These are phyloP conservation scores for Cladobotryum mycophilum DNA, from an alignment of 2,329 filamentous ascomycete species.

Conservation along the genomic window DNA sequence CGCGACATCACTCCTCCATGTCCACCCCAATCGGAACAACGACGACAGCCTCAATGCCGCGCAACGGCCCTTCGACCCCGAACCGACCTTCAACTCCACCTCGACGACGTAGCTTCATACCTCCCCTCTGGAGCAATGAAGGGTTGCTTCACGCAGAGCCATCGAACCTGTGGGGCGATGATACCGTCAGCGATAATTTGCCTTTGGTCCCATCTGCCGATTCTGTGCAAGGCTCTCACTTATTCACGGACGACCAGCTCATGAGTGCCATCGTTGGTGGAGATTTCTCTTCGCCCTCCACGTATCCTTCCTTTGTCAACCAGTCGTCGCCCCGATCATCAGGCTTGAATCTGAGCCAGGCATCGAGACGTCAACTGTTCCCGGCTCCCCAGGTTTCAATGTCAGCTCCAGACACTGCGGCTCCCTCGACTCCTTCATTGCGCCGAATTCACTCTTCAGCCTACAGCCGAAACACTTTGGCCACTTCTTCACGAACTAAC, in stretches of 20 bases:
- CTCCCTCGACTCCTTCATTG: background rate
- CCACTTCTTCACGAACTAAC: constrained; percentile 16
- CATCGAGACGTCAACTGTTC: constrained; percentile 6
- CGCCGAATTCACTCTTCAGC: too few relatives aligned
- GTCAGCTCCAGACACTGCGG: background rate
- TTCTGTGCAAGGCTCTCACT: background rate
- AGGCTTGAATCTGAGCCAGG: background rate
- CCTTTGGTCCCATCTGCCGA: background rate
- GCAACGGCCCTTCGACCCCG: too few relatives aligned
- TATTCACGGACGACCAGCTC: constrained; percentile 17
- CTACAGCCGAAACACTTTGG: constrained; percentile 7
- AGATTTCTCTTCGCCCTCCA: constrained; percentile 32
- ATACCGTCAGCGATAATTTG: background rate
- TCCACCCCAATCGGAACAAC: background rate
- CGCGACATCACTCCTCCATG: constrained; percentile 6
- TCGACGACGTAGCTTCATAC: too few relatives aligned
- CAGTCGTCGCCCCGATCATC: background rate
- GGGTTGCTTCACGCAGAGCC: background rate
- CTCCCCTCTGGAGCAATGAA: background rate
- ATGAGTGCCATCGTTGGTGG: constrained; percentile 21
- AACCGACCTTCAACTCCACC: too few relatives aligned
- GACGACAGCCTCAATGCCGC: too few relatives aligned
- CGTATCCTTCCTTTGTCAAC: constrained; percentile 25
- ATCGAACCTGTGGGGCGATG: background rate
- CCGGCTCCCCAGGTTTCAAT: constrained; percentile 4